These are phyloP conservation scores for Geum urbanum DNA, from an alignment of 306 rosid genomes.

Conservation along the genomic window DNA sequence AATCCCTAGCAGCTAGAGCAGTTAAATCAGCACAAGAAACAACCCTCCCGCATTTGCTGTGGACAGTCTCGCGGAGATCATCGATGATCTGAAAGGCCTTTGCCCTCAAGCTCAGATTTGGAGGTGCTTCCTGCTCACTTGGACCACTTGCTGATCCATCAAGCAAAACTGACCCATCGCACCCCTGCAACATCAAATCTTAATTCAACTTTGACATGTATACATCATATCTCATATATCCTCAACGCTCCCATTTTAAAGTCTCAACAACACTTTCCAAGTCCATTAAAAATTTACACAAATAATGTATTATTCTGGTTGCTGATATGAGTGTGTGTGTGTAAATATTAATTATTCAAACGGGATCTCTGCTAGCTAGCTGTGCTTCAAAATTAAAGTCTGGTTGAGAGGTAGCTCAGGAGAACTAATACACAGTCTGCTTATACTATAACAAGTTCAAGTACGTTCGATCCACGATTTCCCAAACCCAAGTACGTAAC, in stretches of 20 bases:
- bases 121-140: conserved; percentile 54
- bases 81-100: conserved; percentile 50
- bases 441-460: not conserved
- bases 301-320: no score
- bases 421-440: not conserved
- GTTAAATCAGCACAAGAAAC: conserved; percentile 65
- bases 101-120: conserved; percentile 45
- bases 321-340: no score
- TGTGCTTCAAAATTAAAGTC: not conserved
- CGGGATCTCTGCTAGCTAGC: not conserved
- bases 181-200: conserved; percentile 43
- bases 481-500: no score
- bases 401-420: not conserved
- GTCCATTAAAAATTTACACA: no score
- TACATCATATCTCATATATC: not conserved
- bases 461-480: no score
- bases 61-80: conserved; percentile 36
- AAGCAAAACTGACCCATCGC: conserved; percentile 60
- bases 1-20: conserved; percentile 61
- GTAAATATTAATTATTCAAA: not conserved
- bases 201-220: not conserved
- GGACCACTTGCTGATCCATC: conserved; percentile 65
- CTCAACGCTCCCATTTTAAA: not conserved
- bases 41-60: conserved; percentile 45
- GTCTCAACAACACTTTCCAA: not conserved